Evolutionary conservation across 495 filamentous ascomycete species (phyloP).

Genomic region (Penicillium canariense): DNA sequence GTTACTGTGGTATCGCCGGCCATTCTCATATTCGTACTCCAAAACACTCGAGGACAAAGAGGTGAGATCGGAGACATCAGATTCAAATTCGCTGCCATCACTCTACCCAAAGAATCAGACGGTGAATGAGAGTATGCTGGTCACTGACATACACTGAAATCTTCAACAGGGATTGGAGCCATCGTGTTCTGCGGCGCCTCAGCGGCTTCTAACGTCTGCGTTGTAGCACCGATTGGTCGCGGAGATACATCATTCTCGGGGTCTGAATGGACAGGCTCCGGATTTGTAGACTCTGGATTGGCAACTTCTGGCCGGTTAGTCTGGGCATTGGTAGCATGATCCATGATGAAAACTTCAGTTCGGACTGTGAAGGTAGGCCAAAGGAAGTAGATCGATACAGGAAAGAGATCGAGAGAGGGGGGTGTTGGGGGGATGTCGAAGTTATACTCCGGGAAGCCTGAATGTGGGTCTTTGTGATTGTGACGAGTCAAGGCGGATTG

Average conservation of each 20-base stretch:
- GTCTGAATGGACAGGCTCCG: neutral
- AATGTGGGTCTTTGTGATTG: neutral
- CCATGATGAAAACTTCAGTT: neutral
- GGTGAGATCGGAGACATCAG: conserved; percentile 15
- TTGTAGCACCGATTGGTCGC: neutral
- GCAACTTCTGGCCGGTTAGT: neutral
- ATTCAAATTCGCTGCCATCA: conserved; percentile 2
- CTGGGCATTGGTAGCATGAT: neutral
- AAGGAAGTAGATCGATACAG: neutral
- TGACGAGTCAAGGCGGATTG: neutral
- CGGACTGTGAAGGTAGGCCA: neutral
- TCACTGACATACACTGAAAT: neutral
- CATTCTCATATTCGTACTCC: conserved; percentile 54
- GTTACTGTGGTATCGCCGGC: conserved; percentile 62
- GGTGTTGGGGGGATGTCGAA: neutral
- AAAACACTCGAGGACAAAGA: conserved; percentile 26
- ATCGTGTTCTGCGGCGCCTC: neutral
- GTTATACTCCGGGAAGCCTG: neutral
- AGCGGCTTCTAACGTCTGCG: neutral
- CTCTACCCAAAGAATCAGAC: neutral
- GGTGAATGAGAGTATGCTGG: neutral
- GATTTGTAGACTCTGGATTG: neutral
- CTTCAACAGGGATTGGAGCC: neutral
- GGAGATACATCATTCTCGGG: neutral
- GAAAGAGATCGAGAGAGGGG: too few relatives aligned